These are phyloP conservation scores for Fraxinus nigra DNA, from an alignment of 305 asterid species.

Conservation along the genomic window DNA sequence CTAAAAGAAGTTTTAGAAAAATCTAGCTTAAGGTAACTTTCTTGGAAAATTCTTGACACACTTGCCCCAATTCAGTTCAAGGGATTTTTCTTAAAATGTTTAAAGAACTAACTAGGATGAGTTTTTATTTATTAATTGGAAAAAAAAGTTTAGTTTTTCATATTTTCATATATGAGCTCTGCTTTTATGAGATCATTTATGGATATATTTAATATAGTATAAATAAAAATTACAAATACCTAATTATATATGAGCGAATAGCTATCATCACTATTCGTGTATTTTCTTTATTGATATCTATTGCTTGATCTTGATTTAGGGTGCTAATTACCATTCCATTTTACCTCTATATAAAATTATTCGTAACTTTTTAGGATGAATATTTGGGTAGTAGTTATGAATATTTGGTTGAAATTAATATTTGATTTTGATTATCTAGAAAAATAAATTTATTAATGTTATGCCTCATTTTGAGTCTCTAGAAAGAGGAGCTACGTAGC, in stretches of 20 bases:
- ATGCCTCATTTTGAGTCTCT: no score
- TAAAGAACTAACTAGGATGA: neutral
- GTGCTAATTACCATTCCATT: neutral
- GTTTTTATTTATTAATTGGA: no score
- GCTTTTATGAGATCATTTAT: no score
- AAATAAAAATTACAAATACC: neutral
- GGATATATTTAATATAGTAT: neutral
- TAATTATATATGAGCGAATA: no score
- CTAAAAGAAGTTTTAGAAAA: no score
- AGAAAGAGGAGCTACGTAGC: no score
- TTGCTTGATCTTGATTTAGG: neutral
- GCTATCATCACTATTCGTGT: neutral
- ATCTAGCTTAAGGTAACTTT: no score
- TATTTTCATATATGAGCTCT: neutral
- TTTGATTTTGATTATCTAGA: neutral
- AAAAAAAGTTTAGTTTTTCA: neutral
- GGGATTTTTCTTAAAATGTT: neutral
- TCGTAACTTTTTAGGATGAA: neutral
- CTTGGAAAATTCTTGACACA: no score
- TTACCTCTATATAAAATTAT: neutral
- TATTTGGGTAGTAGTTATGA: no score
- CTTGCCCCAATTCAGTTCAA: neutral
- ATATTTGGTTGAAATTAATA: no score
- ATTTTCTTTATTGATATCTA: neutral
- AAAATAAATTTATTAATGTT: no score